A percentile compares a stretch with the other conserved stretches of the same genome.
These are phyloP conservation scores for Salix dunnii DNA, from an alignment of 345 rosid genomes.

Conservation along the genomic window DNA sequence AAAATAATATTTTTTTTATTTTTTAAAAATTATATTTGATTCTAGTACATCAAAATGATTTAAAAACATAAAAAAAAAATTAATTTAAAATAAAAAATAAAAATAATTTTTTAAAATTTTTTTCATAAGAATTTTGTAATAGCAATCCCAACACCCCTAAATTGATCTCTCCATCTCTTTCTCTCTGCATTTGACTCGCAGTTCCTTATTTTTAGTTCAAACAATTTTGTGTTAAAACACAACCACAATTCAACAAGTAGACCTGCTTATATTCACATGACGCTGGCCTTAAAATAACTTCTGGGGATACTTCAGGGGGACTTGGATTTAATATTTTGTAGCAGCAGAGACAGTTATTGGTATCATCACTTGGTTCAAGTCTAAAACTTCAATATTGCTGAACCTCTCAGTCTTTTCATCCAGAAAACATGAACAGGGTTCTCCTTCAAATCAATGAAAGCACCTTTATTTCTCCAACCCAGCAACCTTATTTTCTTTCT, in stretches of 20 bases:
- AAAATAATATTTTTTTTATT: too few species aligned
- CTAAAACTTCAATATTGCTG: conserved; percentile 31
- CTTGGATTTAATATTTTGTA: conserved; percentile 8
- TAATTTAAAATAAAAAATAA: too few species aligned
- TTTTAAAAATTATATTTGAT: too few species aligned
- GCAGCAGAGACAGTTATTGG: conserved; percentile 14
- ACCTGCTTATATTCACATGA: background rate
- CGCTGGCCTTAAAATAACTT: background rate
- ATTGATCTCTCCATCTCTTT: background rate
- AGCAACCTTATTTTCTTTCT: conserved; percentile 26
- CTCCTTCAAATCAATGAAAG: conserved; percentile 28
- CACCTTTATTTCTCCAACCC: conserved; percentile 31
- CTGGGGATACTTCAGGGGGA: background rate
- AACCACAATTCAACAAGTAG: background rate
- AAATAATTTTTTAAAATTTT: too few species aligned
- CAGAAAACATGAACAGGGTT: conserved; percentile 39
- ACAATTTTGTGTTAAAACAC: background rate
- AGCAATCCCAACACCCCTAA: too few species aligned
- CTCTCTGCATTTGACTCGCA: conserved; percentile 1
- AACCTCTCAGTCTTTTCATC: conserved; percentile 7
- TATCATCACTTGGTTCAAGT: conserved; percentile 14
- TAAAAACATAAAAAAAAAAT: too few species aligned
- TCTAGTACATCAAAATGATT: too few species aligned
- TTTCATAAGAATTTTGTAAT: too few species aligned
- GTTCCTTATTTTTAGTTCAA: background rate